Percentiles rank a stretch among this genome's conserved stretches.
Conservation (phyloP, 306 rosid genomes). For the Vicia sativa region DNA sequence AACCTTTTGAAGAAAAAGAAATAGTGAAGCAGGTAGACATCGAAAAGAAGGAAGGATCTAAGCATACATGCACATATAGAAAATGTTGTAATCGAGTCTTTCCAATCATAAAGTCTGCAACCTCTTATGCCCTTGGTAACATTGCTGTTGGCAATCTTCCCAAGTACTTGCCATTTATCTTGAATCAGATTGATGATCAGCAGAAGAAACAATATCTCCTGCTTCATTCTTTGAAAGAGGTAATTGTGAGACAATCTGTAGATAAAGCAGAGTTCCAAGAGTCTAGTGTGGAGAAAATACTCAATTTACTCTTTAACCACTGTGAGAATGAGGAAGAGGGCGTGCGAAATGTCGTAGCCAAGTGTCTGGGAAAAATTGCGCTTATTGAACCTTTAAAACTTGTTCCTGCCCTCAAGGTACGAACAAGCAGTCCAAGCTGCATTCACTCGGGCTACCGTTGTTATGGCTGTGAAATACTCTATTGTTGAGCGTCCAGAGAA, state of each 20-base stretch:
- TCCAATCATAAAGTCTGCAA: constrained; percentile 98
- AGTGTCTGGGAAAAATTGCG: constrained; percentile 96
- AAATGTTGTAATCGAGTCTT: constrained; percentile 93
- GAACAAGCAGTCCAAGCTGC: constrained; percentile 91
- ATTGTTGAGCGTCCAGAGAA: constrained; percentile 97
- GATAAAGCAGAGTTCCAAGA: constrained; percentile 96
- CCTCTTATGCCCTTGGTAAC: constrained; percentile 98
- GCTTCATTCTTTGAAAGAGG: constrained; percentile 99
- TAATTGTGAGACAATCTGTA: constrained; percentile 92
- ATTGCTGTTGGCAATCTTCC: constrained; percentile 97
- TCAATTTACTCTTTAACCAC: constrained; percentile 89
- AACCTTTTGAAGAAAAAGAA: constrained; percentile 57
- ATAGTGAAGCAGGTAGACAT: too few relatives aligned
- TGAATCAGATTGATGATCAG: constrained; percentile 41
- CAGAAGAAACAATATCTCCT: constrained; percentile 97
- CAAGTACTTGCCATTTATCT: constrained; percentile 80
- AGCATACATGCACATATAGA: constrained; percentile 84
- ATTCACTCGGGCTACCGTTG: constrained; percentile 98
- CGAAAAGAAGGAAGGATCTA: constrained; percentile 96
- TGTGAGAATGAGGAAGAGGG: constrained; percentile 99
- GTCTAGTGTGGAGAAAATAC: constrained; percentile 93
- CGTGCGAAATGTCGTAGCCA: constrained; percentile 97
- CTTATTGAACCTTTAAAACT: constrained; percentile 95
- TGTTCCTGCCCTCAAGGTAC: constrained; percentile 97
- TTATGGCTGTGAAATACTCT: constrained; percentile 94